Evolutionary conservation across 106 monocot genomes (phyloP), one percentile per base, ranked within the genome.

Genomic region (Dendrobium nobile): DNA sequence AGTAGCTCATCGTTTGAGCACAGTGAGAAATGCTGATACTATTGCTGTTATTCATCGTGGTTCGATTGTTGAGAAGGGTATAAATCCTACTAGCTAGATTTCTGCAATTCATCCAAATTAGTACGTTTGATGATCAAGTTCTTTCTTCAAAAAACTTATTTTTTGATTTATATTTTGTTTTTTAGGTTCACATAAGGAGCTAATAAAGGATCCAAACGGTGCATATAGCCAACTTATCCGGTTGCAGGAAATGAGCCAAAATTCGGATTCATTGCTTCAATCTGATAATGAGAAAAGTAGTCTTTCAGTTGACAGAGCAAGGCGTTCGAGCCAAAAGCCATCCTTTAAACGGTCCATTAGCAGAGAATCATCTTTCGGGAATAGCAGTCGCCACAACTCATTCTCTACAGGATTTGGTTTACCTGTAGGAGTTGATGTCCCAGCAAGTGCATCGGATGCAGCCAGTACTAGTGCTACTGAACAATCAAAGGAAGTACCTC

Each of bases 1-100:
- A 26, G 83, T 86, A 54, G 86, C 86, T 82, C 86, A 86, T 76
- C 82, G 86, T 27, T 54, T 86, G 70, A 83, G 76, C 72, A 86
- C 86, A 43, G 67, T 86, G 19, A 82, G 77, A 43, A 77, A 83
- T 54, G 79, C 86, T 22, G 67, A 86, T 54, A 80, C 54, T 1
- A 86, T 86, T 55, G 80, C 78, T 41, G 83, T 86, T n/a, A 68
- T 86, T 26, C 78, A 82, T 41, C 82, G 48, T 70, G 83, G 83
- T 54, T 54, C 78, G 9, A 82, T 86, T 24, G 82, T 86, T 33
- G 82, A 86, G 42, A 86, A 76, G 43, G 86, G 86, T 80, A 81
- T 51, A 54, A 75, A 48, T 24, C 16, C 42, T 43, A 20, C 28
- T 33, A 42, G 2, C 28, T 68, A 42, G 2, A 0, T 8, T 11